phyloP scores from a whole-genome alignment of 257 asterid species.

The Phtheirospermum japonicum region DNA sequence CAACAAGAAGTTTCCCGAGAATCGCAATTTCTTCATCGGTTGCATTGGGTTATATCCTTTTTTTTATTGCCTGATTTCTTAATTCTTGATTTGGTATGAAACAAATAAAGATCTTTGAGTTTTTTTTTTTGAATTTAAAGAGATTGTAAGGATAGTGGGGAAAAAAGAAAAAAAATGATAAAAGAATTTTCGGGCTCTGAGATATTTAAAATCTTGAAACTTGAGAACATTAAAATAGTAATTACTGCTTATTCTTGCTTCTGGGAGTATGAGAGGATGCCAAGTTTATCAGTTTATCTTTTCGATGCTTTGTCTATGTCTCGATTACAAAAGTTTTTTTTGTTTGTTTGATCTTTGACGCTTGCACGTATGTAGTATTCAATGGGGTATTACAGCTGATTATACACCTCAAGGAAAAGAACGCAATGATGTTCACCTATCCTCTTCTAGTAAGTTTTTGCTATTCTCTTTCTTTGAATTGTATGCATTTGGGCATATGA shows the following conservation, averaged over 20 bases:
- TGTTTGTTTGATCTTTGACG: slow-evolving; percentile 42
- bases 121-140: not conserved
- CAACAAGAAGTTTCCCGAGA: slow-evolving; percentile 87
- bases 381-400: slow-evolving; percentile 70
- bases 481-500: not conserved
- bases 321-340: slow-evolving; percentile 9
- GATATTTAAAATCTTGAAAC: not conserved
- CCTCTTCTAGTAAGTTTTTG: slow-evolving; percentile 84
- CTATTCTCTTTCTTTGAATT: slow-evolving; percentile 20
- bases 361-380: no score
- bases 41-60: slow-evolving; percentile 96
- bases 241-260: slow-evolving; percentile 1
- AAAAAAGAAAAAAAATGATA: not conserved
- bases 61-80: slow-evolving; percentile 21
- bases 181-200: not conserved
- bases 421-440: slow-evolving; percentile 82
- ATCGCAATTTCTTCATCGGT: slow-evolving; percentile 70
- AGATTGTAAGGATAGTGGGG: not conserved
- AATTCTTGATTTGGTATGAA: not conserved
- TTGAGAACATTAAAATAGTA: not conserved
- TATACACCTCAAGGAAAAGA: slow-evolving; percentile 69
- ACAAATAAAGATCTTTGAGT: no score
- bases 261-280: no score
- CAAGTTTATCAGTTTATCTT: not conserved
- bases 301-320: slow-evolving; percentile 11